Base-by-base conservation (phyloP, 2,329 filamentous ascomycete species). In the Rasamsonia emersonii region DNA sequence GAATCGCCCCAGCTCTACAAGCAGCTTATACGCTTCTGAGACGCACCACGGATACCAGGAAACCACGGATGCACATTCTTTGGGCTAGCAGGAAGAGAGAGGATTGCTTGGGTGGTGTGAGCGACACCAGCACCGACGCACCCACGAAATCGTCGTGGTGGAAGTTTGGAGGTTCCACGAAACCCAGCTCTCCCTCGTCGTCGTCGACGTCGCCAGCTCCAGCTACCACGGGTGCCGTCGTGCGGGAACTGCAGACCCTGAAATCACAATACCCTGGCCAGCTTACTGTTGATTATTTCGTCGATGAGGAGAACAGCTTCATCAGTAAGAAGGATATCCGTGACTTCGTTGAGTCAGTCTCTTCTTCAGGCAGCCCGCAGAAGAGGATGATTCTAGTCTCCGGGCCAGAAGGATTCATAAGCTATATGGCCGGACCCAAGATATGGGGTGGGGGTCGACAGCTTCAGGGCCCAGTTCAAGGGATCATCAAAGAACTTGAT, bases 1-100 rank as follows among this genome's bases (percentile, higher is more conserved):
- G 91, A 1, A 82, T 98, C 46, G 86, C 86, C 10, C 85, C 89
- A 0, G 91, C 88, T 5, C 61, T 96, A 56, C 89, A 96, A 59
- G 74, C 82, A 24, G 83, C 79, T 2, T 64, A 77, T 39, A 73
- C 75, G 1, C 58, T 89, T 8, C 60, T 51, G 30, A 45, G 41
- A 34, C 39, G 55, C 43, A 50, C 62, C 36, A 43, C 37, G 9
- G 24, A 40, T 18, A 38, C 38, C 4, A 38, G 44, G 6, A 50
- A 51, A n/a, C 61, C 65, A 3, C 64, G 50, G 24, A 72, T 94
- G 33, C 71, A 75, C 29, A 78, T 96, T 17, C 60, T 96, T 1
- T 98, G 89, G 88, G 86, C 88, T 11, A 86, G 77, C 54, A 66
- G 83, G 33, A 58, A 60, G 35, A 65, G 72, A 19, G 73, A 78